These are phyloP conservation scores for Oxytropis ochrocephala DNA, from an alignment of 306 rosid genomes.

Conservation along the genomic window DNA sequence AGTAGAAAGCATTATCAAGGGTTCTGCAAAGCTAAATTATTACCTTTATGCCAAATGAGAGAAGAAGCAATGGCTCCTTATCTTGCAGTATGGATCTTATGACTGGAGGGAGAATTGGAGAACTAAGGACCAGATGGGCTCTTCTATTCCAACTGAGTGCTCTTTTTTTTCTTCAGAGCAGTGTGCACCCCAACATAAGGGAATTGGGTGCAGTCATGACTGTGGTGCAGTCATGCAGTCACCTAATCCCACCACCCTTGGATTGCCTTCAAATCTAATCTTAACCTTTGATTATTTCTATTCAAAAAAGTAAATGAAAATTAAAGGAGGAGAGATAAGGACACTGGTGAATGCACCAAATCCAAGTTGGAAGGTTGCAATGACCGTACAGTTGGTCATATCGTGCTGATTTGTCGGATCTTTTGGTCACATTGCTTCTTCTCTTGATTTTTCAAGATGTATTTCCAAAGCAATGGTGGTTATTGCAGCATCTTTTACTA, in stretches of 20 bases:
- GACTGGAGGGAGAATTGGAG: background rate
- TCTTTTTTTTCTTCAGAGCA: background rate
- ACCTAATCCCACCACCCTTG: too few species aligned
- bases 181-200: constrained; percentile 1
- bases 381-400: background rate
- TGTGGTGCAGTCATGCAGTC: too few species aligned
- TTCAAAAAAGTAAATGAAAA: too few species aligned
- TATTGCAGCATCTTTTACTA: constrained; percentile 5
- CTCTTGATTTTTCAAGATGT: background rate
- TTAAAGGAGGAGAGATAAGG: too few species aligned
- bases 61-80: constrained; percentile 14
- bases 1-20: constrained; percentile 9
- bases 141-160: constrained; percentile 7
- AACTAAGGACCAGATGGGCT: background rate
- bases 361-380: constrained; percentile 12
- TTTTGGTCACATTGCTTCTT: constrained; percentile 10
- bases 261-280: too few species aligned
- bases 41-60: background rate
- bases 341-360: too few species aligned
- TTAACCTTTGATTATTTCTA: too few species aligned
- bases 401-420: background rate
- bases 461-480: constrained; percentile 7
- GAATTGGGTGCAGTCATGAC: too few species aligned
- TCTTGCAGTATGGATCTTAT: background rate
- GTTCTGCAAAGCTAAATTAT: background rate